Evolutionary conservation across 768 basidiomycete genomes (phyloP).

Genomic region (Leucogyrophana mollusca): DNA sequence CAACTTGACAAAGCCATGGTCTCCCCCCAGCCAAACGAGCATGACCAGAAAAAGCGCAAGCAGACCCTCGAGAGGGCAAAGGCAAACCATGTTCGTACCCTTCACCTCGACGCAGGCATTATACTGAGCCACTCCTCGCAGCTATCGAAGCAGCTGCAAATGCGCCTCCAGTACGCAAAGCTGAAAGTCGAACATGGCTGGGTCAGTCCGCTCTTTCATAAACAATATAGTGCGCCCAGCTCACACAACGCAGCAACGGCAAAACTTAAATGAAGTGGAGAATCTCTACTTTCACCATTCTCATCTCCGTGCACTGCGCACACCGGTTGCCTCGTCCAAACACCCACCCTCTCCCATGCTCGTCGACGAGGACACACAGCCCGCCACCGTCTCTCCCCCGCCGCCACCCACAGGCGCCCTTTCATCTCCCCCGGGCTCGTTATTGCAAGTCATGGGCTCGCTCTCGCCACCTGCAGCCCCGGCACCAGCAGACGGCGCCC

Average conservation of each 20-base stretch:
- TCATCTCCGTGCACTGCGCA: conserved; percentile 38
- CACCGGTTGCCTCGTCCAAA: conserved; percentile 15
- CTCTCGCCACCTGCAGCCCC: too few species aligned
- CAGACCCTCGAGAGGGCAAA: conserved; percentile 55
- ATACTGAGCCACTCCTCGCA: conserved; percentile 20
- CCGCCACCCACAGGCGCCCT: too few species aligned
- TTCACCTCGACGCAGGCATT: too few species aligned
- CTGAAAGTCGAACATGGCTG: conserved; percentile 82
- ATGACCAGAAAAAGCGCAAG: conserved; percentile 41
- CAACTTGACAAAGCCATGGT: too few species aligned
- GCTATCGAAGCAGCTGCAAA: conserved; percentile 71
- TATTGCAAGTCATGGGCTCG: too few species aligned
- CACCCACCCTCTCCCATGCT: conserved; percentile 6
- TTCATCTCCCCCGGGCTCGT: too few species aligned
- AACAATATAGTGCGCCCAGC: neutral
- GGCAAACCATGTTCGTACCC: conserved; percentile 51
- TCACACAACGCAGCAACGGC: conserved; percentile 61
- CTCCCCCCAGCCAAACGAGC: conserved; percentile 24
- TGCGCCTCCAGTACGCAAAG: conserved; percentile 73
- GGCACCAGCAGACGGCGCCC: too few species aligned
- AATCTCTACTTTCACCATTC: conserved; percentile 80
- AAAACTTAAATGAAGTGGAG: conserved; percentile 79
- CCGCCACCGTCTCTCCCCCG: conserved; percentile 3
- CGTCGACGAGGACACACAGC: conserved; percentile 6
- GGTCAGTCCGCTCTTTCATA: conserved; percentile 42